Conservation (phyloP, 306 rosid species). For the Quercus cerris region DNA sequence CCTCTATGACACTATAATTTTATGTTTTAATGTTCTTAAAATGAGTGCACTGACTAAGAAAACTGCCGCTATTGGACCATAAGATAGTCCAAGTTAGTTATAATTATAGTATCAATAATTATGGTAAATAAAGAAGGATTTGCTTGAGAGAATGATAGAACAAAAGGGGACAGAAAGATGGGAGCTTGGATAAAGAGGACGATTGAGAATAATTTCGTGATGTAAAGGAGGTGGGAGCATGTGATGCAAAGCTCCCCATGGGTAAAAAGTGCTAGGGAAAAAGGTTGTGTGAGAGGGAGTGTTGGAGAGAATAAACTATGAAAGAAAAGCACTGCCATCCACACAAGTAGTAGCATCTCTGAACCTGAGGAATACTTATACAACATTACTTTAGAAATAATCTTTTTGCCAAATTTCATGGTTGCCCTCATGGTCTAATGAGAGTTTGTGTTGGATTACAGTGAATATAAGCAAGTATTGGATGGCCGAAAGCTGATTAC, state of each 20-base stretch:
- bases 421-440: constrained; percentile 15
- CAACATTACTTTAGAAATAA: neutral
- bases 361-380: neutral
- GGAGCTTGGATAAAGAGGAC: constrained; percentile 20
- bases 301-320: constrained; percentile 15
- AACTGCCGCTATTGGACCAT: constrained; percentile 5
- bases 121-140: constrained; percentile 8
- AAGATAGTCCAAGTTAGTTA: constrained; percentile 16
- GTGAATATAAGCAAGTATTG: neutral
- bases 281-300: neutral
- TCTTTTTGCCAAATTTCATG: constrained; percentile 12
- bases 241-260: constrained; percentile 48
- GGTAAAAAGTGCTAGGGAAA: neutral
- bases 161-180: constrained; percentile 22
- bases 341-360: constrained; percentile 7
- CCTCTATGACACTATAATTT: constrained; percentile 16
- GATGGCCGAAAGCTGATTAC: constrained; percentile 8
- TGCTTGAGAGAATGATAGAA: constrained; percentile 9
- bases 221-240: constrained; percentile 46
- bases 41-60: constrained; percentile 5
- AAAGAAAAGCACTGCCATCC: constrained; percentile 21
- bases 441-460: constrained; percentile 14
- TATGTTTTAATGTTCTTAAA: neutral
- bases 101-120: constrained; percentile 27
- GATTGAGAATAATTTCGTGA: constrained; percentile 31